A percentile compares a stretch with the other conserved stretches of the same genome.
Conservation (phyloP, 2,329 filamentous ascomycete genomes). For the Pseudocercospora eumusae region DNA sequence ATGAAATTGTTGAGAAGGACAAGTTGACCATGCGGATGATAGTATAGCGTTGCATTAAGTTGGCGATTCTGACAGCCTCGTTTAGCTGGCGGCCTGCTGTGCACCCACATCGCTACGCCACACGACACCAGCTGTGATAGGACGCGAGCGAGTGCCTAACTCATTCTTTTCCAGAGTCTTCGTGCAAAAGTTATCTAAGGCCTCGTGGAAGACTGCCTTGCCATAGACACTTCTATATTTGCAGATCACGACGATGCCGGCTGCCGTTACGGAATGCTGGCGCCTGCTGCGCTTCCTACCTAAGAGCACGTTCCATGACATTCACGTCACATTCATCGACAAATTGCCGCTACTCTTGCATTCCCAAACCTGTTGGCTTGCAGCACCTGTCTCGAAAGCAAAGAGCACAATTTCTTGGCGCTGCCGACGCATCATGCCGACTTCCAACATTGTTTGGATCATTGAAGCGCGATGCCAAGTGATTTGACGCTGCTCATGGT, state of each 20-base stretch:
- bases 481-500: background rate
- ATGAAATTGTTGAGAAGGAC: slow-evolving; percentile 20
- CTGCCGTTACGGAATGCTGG: too few species aligned
- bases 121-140: background rate
- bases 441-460: too few species aligned
- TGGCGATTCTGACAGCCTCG: background rate
- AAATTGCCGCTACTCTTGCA: too few species aligned
- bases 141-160: background rate
- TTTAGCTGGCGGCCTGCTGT: background rate
- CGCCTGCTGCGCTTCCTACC: too few species aligned
- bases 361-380: too few species aligned
- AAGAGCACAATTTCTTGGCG: too few species aligned
- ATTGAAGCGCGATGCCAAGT: too few species aligned
- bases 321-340: too few species aligned
- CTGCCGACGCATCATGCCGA: too few species aligned
- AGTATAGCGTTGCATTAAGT: background rate
- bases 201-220: background rate
- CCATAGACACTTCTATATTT: background rate
- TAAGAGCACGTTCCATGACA: too few species aligned
- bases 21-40: slow-evolving; percentile 23
- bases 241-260: background rate
- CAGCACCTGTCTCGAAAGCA: too few species aligned
- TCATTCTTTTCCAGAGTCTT: too few species aligned
- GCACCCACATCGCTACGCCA: background rate
- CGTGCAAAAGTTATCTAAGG: background rate